Evolutionary conservation across 2,329 filamentous ascomycete genomes (phyloP).

Genomic region (Delphinella strobiligena): DNA sequence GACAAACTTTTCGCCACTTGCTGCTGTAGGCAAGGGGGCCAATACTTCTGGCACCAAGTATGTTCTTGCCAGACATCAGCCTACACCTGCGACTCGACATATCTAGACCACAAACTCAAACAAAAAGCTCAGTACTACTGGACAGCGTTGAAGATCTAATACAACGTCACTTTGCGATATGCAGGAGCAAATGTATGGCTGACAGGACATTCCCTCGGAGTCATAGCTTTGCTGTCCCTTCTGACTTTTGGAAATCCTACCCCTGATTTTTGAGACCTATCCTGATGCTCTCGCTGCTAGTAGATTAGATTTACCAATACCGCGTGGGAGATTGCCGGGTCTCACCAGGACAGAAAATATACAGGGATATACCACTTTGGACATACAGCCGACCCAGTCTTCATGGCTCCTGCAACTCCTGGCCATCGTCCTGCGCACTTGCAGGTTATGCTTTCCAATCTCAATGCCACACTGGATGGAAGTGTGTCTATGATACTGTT

Average conservation of each 20-base stretch:
- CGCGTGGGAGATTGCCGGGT: too few relatives aligned
- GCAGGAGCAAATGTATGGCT: conserved; percentile 74
- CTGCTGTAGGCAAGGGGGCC: conserved; percentile 83
- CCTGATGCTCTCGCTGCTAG: conserved; percentile 75
- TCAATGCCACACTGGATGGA: conserved; percentile 69
- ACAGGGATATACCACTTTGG: conserved; percentile 81
- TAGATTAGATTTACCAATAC: conserved; percentile 69
- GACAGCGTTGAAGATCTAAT: conserved; percentile 75
- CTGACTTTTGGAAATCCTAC: conserved; percentile 77
- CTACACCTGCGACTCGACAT: conserved; percentile 82
- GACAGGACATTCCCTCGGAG: conserved; percentile 75
- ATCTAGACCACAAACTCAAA: conserved; percentile 58
- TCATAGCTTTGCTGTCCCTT: conserved; percentile 69
- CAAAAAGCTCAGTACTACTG: conserved; percentile 82
- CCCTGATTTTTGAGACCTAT: conserved; percentile 78
- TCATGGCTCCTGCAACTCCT: conserved; percentile 80
- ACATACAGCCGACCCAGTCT: conserved; percentile 85
- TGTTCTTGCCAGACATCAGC: conserved; percentile 82
- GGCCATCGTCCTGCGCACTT: conserved; percentile 73
- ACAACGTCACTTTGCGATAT: conserved; percentile 77
- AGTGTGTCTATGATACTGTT: conserved; percentile 85
- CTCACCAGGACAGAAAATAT: conserved; percentile 56
- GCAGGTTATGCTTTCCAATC: conserved; percentile 86
- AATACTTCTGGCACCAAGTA: conserved; percentile 77
- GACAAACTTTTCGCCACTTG: conserved; percentile 95